These are phyloP conservation scores for Pichia sp. DNA, from an alignment of 1,139 yeast species.

Conservation along the genomic window DNA sequence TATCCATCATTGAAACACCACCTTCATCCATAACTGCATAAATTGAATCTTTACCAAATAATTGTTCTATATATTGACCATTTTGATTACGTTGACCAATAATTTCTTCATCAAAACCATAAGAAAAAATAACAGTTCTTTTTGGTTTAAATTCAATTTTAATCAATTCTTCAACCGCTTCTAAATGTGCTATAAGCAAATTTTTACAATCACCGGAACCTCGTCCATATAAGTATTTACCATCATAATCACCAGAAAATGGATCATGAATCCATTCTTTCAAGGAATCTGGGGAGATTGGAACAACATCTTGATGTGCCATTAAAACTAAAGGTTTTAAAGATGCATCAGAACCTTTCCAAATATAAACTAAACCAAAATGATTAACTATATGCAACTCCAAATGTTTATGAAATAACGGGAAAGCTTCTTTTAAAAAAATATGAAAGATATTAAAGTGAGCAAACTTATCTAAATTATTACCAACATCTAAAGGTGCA, in stretches of 20 bases:
- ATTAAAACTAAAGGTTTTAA: conserved; percentile 39
- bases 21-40: conserved; percentile 45
- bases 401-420: conserved; percentile 44
- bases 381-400: conserved; percentile 54
- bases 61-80: conserved; percentile 29
- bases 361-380: conserved; percentile 59
- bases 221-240: conserved; percentile 38
- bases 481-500: conserved; percentile 32
- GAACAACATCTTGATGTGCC: conserved; percentile 49
- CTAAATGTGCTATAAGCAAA: conserved; percentile 37
- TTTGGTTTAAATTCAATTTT: conserved; percentile 36
- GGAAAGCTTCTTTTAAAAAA: conserved; percentile 53
- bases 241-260: conserved; percentile 39
- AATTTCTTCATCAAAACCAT: conserved; percentile 47
- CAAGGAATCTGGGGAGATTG: conserved; percentile 38
- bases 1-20: conserved; percentile 29
- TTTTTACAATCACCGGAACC: conserved; percentile 46
- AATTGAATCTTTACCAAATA: conserved; percentile 38
- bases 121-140: conserved; percentile 39
- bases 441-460: conserved; percentile 48
- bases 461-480: conserved; percentile 33
- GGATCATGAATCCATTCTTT: conserved; percentile 41
- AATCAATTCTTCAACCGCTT: conserved; percentile 38
- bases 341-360: conserved; percentile 48
- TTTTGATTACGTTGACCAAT: conserved; percentile 32